phyloP scores from a whole-genome alignment of 495 filamentous ascomycete species.

The Immersiella caudata region DNA sequence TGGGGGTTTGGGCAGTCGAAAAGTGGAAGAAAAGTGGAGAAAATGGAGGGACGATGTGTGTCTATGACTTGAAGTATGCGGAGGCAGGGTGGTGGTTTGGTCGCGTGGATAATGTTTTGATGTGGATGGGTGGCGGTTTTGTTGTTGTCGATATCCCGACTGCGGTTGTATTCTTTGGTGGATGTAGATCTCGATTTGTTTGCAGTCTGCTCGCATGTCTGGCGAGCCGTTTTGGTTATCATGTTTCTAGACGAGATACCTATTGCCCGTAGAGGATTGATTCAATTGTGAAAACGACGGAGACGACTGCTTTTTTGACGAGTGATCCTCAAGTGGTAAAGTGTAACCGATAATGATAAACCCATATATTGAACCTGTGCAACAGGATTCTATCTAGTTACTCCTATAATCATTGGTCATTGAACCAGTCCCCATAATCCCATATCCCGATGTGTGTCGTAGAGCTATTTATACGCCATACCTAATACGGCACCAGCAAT shows the following conservation, averaged over 20 bases:
- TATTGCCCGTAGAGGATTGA: background rate
- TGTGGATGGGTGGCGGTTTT: background rate
- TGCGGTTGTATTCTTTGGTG: background rate
- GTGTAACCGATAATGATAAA: too few relatives aligned
- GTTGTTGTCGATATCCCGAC: background rate
- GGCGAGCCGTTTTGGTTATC: background rate
- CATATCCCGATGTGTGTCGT: background rate
- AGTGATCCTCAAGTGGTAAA: too few relatives aligned
- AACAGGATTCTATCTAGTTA: too few relatives aligned
- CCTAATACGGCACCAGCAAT: background rate
- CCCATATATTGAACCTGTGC: too few relatives aligned
- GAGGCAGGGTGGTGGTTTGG: background rate
- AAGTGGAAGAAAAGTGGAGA: constrained; percentile 5
- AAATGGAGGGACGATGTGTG: constrained; percentile 32
- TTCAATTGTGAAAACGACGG: background rate
- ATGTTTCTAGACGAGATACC: background rate
- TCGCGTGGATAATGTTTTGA: too few relatives aligned
- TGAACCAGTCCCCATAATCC: background rate
- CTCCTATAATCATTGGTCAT: too few relatives aligned
- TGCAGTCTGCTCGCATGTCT: background rate
- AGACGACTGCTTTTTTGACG: too few relatives aligned
- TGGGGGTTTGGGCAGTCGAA: background rate
- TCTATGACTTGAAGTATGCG: background rate
- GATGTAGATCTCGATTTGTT: background rate
- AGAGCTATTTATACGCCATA: background rate